These are phyloP conservation scores for Aspergillus egyptiacus DNA, from an alignment of 495 filamentous ascomycete genomes.

Conservation along the genomic window DNA sequence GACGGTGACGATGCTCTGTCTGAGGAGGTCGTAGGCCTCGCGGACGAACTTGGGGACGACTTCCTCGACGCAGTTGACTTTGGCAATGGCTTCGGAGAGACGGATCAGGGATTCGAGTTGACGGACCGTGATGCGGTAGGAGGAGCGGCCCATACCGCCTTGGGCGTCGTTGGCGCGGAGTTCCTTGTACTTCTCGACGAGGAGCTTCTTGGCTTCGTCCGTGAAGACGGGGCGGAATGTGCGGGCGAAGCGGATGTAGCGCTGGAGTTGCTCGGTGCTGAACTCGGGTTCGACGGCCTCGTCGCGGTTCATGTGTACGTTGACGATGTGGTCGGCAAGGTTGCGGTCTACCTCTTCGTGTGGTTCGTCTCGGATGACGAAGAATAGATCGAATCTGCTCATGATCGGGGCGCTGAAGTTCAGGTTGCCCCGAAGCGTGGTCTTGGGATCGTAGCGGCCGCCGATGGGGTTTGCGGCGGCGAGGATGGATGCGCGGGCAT, in stretches of 20 bases:
- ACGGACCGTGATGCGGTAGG: conserved; percentile 92
- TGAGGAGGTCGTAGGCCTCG: conserved; percentile 82
- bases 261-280: conserved; percentile 92
- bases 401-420: conserved; percentile 99
- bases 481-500: conserved; percentile 89
- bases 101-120: conserved; percentile 95
- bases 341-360: conserved; percentile 87
- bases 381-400: conserved; percentile 98
- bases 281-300: conserved; percentile 87
- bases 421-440: conserved; percentile 86
- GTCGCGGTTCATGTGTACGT: conserved; percentile 86
- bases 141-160: conserved; percentile 85
- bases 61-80: conserved; percentile 93
- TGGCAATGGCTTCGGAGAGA: conserved; percentile 90
- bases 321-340: conserved; percentile 89
- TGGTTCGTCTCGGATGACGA: conserved; percentile 95
- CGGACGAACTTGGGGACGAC: conserved; percentile 77
- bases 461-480: conserved; percentile 96
- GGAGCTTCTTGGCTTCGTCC: conserved; percentile 71
- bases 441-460: conserved; percentile 93
- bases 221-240: conserved; percentile 94
- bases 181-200: conserved; percentile 95
- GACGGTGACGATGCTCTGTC: conserved; percentile 93
- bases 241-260: conserved; percentile 93
- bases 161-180: conserved; percentile 90